A percentile compares a stretch with the other conserved stretches of the same genome.
phyloP scores from a whole-genome alignment of 2,329 filamentous ascomycete genomes.

The Geosmithia putterillii region DNA sequence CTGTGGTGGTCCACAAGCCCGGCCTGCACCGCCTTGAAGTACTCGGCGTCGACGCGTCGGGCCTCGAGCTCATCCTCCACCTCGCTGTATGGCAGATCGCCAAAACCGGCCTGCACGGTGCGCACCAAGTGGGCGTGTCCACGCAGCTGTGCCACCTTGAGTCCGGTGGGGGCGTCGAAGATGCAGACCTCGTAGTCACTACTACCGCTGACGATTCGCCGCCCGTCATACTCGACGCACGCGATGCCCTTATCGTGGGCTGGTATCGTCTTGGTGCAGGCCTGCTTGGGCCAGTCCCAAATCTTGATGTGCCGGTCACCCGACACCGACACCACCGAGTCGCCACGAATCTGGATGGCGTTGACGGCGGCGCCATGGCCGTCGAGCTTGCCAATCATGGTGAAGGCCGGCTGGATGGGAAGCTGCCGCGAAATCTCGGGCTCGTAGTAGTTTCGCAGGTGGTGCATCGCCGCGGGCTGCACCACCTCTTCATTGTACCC shows the following conservation, averaged over 20 bases:
- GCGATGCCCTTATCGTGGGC: conserved; percentile 94
- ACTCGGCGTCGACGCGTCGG: conserved; percentile 58
- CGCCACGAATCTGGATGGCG: conserved; percentile 77
- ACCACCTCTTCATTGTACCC: conserved; percentile 36
- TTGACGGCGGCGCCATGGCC: conserved; percentile 91
- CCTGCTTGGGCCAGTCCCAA: conserved; percentile 78
- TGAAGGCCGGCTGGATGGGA: conserved; percentile 51
- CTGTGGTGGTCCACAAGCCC: conserved; percentile 29
- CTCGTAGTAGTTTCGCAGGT: conserved; percentile 41
- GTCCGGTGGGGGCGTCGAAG: conserved; percentile 74
- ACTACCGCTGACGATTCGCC: conserved; percentile 87
- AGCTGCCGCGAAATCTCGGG: conserved; percentile 31
- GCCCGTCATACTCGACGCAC: conserved; percentile 91
- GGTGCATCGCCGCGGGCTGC: conserved; percentile 35
- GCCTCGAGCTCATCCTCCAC: conserved; percentile 65
- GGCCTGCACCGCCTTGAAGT: conserved; percentile 47
- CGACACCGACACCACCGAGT: conserved; percentile 87
- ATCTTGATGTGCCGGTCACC: conserved; percentile 90
- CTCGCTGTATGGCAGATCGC: conserved; percentile 70
- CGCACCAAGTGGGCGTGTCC: conserved; percentile 79
- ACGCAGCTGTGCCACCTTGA: conserved; percentile 78
- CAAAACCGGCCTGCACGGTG: conserved; percentile 90
- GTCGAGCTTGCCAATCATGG: conserved; percentile 64
- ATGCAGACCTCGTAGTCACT: conserved; percentile 95
- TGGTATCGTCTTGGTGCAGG: conserved; percentile 63